Conservation (phyloP, 73 alveolate species). For the Tetrahymena thermophila region DNA sequence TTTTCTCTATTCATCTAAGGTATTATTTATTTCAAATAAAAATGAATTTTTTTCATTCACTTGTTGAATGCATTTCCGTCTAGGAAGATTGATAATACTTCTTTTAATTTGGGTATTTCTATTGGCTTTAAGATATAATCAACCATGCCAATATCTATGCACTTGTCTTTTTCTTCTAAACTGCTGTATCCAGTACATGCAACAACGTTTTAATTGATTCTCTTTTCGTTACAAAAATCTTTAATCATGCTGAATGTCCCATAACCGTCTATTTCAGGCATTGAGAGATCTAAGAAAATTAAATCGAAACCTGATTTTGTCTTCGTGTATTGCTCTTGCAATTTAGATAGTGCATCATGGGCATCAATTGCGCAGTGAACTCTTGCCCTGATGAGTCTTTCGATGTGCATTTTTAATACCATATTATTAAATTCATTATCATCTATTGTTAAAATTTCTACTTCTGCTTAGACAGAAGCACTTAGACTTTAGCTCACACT, state of each 20-base stretch:
- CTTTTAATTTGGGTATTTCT: neutral
- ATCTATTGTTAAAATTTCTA: neutral
- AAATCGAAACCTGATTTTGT: neutral
- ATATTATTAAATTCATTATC: neutral
- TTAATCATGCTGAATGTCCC: neutral
- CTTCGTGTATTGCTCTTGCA: neutral
- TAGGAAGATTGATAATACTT: neutral
- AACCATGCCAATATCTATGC: neutral
- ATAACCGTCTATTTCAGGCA: neutral
- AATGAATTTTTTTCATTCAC: neutral
- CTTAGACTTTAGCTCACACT: neutral
- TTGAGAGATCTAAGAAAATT: neutral
- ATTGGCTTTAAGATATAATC: neutral
- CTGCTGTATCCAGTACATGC: neutral
- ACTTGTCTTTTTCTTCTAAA: neutral
- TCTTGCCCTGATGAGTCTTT: neutral
- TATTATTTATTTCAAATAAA: too few relatives aligned
- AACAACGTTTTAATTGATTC: neutral
- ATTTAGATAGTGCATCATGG: neutral
- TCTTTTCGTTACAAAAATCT: neutral
- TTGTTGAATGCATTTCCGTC: neutral
- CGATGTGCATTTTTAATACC: neutral
- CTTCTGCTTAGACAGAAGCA: neutral
- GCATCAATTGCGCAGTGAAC: neutral
- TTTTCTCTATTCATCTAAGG: too few relatives aligned